A percentile compares a stretch with the other conserved stretches of the same genome.
Conservation (phyloP, 2,329 filamentous ascomycete genomes). For the Xylariomycetidae sp. region DNA sequence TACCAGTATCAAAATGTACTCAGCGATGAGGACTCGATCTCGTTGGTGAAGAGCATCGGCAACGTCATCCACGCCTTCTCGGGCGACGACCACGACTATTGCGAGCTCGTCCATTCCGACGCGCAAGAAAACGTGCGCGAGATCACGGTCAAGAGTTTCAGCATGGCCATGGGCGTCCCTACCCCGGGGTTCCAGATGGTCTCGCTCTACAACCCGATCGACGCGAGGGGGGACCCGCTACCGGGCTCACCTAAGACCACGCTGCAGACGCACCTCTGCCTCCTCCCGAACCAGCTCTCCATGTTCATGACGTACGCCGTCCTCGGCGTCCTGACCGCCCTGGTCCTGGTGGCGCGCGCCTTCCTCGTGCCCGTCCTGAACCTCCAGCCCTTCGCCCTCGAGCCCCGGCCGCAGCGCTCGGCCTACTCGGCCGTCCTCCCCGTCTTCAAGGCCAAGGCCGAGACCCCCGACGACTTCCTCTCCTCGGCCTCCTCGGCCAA, state of each 20-base stretch:
- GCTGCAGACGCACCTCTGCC: conserved; percentile 82
- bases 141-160: conserved; percentile 92
- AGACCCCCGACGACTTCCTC: conserved; percentile 35
- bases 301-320: conserved; percentile 77
- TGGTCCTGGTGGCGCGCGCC: conserved; percentile 48
- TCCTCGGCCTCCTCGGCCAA: conserved; percentile 31
- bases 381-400: conserved; percentile 50
- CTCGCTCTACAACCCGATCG: conserved; percentile 89
- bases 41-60: conserved; percentile 71
- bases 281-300: conserved; percentile 81
- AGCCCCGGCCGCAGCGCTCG: conserved; percentile 31
- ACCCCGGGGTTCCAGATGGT: conserved; percentile 83
- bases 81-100: conserved; percentile 97
- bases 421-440: conserved; percentile 33
- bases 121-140: conserved; percentile 65
- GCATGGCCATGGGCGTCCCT: conserved; percentile 93
- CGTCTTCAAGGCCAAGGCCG: conserved; percentile 50
- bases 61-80: conserved; percentile 86
- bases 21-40: conserved; percentile 67
- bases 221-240: conserved; percentile 49
- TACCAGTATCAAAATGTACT: conserved; percentile 98
- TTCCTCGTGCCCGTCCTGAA: conserved; percentile 52
- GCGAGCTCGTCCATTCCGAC: conserved; percentile 75
- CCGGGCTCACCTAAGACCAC: conserved; percentile 48
- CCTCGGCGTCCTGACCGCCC: conserved; percentile 51